Base-by-base conservation (phyloP, 2,329 filamentous ascomycete species). In the Ophidiomyces ophidiicola region DNA sequence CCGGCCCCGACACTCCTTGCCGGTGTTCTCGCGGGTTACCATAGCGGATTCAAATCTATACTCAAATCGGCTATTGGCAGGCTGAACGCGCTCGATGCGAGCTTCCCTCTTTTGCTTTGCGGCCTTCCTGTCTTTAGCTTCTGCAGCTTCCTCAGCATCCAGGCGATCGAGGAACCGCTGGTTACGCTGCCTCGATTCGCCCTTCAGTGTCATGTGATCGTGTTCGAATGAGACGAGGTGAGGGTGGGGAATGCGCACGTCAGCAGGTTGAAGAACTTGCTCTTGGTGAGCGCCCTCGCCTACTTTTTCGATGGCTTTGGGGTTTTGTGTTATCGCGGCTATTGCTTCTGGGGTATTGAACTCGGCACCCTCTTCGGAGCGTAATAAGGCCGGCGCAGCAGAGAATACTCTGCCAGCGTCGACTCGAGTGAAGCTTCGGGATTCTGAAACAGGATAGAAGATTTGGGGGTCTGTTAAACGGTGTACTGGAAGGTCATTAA, bases 361-460 rank as follows among this genome's bases (percentile, higher is more conserved):
- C 4, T 53, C 48, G 28, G 47, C 48, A 17, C 52, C 47, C 17
- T 47, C 41, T 2, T 46, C 41, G 4, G 47, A 48, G 14, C 50
- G 43, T 3, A 45, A 40, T 11, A 64, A 47, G 10, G 58, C 56
- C 2, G 64, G 63, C 4, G 64, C 63, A 11, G 54, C 63, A 11
- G 61, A 64, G 55, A 80, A 79, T 20, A 74, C 74, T 43, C 71
- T 71, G 12, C 71, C 76, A 3, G 76, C 76, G 48, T 79, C 76
- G n/a, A 64, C 66, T 50, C 76, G 73, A n/a, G 71, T 79, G 56
- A 79, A 79, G 15, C 67, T 65, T 4, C 75, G 69, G 1, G 75
- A 78, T 54, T 80, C 76, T 4, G 75, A 71, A 15, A 73, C 69
- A 1, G 76, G 76, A 42, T 75, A 71, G 59, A 79, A 80, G 38